Conservation (phyloP, 495 filamentous ascomycete genomes). For the Copromyces sp. region DNA sequence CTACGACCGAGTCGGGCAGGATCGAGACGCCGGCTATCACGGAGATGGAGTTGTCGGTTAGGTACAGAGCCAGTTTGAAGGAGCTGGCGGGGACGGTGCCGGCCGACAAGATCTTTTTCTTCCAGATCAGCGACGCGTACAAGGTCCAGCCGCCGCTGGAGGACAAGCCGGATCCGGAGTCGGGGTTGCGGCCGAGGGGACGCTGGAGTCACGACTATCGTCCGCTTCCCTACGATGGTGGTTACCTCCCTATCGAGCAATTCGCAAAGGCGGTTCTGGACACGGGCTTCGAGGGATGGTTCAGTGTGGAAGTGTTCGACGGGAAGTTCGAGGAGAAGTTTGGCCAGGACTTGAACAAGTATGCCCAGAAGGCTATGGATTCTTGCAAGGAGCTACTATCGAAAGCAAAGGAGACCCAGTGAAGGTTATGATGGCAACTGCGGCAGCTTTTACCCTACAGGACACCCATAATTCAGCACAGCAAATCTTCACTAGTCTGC, state of each 20-base stretch:
- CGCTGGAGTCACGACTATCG: conserved; percentile 65
- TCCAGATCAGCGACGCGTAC: conserved; percentile 78
- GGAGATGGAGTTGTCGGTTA: conserved; percentile 32
- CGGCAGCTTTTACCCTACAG: neutral
- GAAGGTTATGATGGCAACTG: neutral
- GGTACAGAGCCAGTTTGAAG: conserved; percentile 43
- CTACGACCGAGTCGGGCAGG: conserved; percentile 54
- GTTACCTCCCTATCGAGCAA: conserved; percentile 60
- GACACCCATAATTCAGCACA: neutral
- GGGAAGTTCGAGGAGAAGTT: conserved; percentile 46
- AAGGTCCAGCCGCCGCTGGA: conserved; percentile 44
- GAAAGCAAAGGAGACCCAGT: neutral
- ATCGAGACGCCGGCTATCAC: conserved; percentile 18
- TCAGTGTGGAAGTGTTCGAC: conserved; percentile 73
- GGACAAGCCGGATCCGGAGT: conserved; percentile 21
- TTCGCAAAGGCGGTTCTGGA: conserved; percentile 55
- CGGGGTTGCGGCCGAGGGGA: conserved; percentile 46
- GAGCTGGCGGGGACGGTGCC: conserved; percentile 48
- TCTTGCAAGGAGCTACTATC: conserved; percentile 42
- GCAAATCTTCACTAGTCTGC: neutral
- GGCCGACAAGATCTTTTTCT: conserved; percentile 60
- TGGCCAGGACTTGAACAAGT: conserved; percentile 41
- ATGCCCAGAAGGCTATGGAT: conserved; percentile 50
- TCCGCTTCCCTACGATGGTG: conserved; percentile 60
- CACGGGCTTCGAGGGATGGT: conserved; percentile 65